Evolutionary conservation across 768 basidiomycete species (phyloP).

Genomic region (Mycena vitilis): DNA sequence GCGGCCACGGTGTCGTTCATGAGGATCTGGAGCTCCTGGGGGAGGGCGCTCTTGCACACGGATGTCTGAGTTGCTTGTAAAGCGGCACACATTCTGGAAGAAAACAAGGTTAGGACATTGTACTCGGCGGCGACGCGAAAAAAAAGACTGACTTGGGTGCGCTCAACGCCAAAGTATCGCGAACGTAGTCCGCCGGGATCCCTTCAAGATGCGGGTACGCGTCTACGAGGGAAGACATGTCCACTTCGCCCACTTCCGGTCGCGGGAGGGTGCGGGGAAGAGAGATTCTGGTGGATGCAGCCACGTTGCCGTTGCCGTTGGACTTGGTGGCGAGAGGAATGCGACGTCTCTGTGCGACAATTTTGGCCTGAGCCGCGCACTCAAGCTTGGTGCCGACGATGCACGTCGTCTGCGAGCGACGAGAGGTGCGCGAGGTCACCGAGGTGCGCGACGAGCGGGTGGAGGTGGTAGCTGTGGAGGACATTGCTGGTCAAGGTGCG

Average conservation of each 20-base stretch:
- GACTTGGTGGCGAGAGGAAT: conserved; percentile 28
- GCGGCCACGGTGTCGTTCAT: conserved; percentile 37
- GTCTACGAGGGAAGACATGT: conserved; percentile 21
- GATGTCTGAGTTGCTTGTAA: conserved; percentile 18
- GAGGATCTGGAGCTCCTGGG: conserved; percentile 42
- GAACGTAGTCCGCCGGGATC: conserved; percentile 37
- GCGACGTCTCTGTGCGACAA: conserved; percentile 26
- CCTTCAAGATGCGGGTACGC: conserved; percentile 34
- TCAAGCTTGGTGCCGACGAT: conserved; percentile 15
- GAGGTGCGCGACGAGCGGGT: conserved; percentile 3
- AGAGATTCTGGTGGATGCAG: conserved; percentile 24
- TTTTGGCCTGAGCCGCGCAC: conserved; percentile 20
- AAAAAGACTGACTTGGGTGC: conserved; percentile 32
- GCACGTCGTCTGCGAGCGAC: conserved; percentile 11
- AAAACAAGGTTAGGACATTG: conserved; percentile 14
- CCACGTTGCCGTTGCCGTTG: conserved; percentile 21
- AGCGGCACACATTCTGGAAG: conserved; percentile 36
- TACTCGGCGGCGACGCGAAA: not conserved
- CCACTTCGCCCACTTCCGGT: conserved; percentile 36
- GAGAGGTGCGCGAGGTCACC: not conserved
- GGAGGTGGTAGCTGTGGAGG: conserved; percentile 4
- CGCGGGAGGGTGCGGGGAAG: conserved; percentile 38
- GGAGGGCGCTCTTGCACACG: conserved; percentile 7
- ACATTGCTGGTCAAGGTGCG: conserved; percentile 4
- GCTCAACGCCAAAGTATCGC: conserved; percentile 31